These are phyloP conservation scores for Rhododendron williamsianum DNA, from an alignment of 148 eudicot species.

Conservation along the genomic window DNA sequence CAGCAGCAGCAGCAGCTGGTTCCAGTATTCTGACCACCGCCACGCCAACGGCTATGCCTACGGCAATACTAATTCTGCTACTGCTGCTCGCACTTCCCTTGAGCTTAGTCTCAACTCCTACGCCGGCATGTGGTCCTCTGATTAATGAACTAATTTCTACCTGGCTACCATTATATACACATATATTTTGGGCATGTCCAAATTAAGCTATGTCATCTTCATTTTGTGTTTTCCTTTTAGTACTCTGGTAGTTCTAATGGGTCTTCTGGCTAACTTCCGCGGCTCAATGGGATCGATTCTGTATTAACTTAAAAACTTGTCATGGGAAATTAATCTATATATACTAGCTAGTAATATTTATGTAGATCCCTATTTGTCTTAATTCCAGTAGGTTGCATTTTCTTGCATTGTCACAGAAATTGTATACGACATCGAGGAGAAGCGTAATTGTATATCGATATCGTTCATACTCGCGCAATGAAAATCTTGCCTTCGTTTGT, in stretches of 20 bases:
- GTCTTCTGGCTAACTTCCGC: neutral
- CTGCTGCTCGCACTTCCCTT: slow-evolving; percentile 42
- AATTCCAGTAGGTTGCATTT: neutral
- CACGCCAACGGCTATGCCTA: slow-evolving; percentile 12
- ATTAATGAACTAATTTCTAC: neutral
- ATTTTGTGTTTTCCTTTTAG: neutral
- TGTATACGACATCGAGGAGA: too few species aligned
- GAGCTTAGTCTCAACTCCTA: slow-evolving; percentile 92
- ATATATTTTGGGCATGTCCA: neutral
- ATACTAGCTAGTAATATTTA: neutral
- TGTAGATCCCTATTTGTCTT: neutral
- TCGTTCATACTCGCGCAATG: too few species aligned
- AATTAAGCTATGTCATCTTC: neutral
- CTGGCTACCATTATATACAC: neutral
- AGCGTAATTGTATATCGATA: too few species aligned
- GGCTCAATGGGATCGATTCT: neutral
- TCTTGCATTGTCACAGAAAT: neutral
- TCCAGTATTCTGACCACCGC: slow-evolving; percentile 10
- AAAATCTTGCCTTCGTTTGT: too few species aligned
- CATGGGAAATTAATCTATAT: neutral
- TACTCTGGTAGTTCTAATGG: neutral
- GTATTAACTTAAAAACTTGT: neutral
- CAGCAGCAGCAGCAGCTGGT: slow-evolving; percentile 1
- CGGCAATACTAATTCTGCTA: neutral
- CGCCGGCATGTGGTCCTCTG: slow-evolving; percentile 18